These are phyloP conservation scores for Angomonas ambiguus DNA, from an alignment of 208 protist species.

Conservation along the genomic window DNA sequence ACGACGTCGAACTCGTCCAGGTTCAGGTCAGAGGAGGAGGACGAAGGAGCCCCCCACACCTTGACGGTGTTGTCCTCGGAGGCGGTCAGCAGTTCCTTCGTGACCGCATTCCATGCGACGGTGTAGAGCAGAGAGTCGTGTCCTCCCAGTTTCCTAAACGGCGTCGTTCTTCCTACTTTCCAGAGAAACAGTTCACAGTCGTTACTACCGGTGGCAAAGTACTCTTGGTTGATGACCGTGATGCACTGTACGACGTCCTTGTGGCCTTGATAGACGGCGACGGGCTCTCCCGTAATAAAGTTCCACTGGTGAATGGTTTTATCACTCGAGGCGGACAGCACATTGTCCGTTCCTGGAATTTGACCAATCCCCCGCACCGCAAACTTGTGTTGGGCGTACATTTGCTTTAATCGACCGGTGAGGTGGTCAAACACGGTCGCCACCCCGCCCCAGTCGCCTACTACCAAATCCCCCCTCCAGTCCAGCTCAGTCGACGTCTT, in stretches of 20 bases:
- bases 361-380: conserved; percentile 62
- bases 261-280: conserved; percentile 26
- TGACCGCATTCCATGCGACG: conserved; percentile 35
- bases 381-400: conserved; percentile 49
- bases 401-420: conserved; percentile 41
- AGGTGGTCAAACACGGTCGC: conserved; percentile 59
- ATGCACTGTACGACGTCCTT: conserved; percentile 48
- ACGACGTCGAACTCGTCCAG: conserved; percentile 15
- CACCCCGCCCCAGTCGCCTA: conserved; percentile 63
- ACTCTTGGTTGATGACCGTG: conserved; percentile 23
- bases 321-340: conserved; percentile 73
- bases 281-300: conserved; percentile 15
- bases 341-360: conserved; percentile 32
- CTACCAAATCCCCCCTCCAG: conserved; percentile 54
- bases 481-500: conserved; percentile 1
- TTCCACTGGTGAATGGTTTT: conserved; percentile 79
- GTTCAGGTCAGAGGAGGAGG: background rate
- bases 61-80: conserved; percentile 86
- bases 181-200: conserved; percentile 52
- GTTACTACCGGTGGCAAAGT: conserved; percentile 54
- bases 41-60: conserved; percentile 45
- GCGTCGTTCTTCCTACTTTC: conserved; percentile 5
- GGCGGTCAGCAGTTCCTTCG: conserved; percentile 60
- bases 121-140: conserved; percentile 75
- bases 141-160: conserved; percentile 25